Conservation (phyloP, 768 basidiomycete genomes). For the Tulasnella sp. region DNA sequence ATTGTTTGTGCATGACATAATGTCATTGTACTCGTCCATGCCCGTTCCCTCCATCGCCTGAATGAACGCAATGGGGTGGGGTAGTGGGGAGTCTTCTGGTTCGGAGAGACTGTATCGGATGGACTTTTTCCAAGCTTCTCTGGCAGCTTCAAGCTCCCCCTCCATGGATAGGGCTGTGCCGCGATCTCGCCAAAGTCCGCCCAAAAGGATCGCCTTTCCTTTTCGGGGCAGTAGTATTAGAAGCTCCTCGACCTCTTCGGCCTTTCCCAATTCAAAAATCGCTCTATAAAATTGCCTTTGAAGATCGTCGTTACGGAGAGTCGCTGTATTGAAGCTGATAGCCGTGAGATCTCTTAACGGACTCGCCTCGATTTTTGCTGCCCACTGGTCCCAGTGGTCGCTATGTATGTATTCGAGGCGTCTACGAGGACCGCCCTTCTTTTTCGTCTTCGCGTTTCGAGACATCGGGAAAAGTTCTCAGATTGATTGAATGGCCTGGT, state of each 20-base stretch:
- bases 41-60: not conserved
- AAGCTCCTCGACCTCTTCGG: not conserved
- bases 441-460: not conserved
- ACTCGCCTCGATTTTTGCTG: not conserved
- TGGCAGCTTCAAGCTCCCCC: not conserved
- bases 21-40: not conserved
- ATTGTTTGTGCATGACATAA: conserved; percentile 2
- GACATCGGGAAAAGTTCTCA: not conserved
- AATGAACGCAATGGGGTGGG: not conserved
- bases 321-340: not conserved
- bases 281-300: not conserved
- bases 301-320: not conserved
- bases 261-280: not conserved
- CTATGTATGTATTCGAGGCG: not conserved
- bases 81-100: not conserved
- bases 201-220: not conserved
- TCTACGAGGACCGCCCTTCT: not conserved
- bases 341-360: not conserved
- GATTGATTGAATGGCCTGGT: not conserved
- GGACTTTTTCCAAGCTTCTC: not conserved
- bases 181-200: not conserved
- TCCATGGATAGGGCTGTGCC: not conserved
- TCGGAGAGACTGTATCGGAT: not conserved
- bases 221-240: not conserved
- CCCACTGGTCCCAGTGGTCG: not conserved